Evolutionary conservation across 2,329 filamentous ascomycete species (phyloP), one percentile per base, ranked within the genome.

Genomic region (Orbilia blumenaviensis): DNA sequence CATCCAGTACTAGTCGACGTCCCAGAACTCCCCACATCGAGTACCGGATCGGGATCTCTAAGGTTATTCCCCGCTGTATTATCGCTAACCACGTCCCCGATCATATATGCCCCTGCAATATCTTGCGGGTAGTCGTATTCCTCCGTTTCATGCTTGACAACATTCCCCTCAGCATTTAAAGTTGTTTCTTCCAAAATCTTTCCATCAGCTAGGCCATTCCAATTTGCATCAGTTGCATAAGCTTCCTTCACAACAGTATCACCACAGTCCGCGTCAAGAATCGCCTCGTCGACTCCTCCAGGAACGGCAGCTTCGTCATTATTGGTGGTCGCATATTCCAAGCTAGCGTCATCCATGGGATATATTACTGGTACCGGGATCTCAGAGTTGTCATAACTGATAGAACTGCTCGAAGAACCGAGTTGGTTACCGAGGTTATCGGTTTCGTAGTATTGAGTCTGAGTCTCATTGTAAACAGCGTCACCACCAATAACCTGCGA

Each of bases 201-300:
- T 16, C 63, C 71, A 50, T 75, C 71, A 1, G 63, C 63, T 14
- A 64, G 42, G 1, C 56, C 54, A 23, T 68, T 42, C 2, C 54
- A 44, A 34, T 75, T 34, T 1, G 21, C 25, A 34, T 75, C 71
- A 14, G 46, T 14, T 0, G 29, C 16, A 42, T 67, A 62, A 5
- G 2, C 36, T 21, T 56, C 42, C 3, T 36, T 44, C n/a, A 60
- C 14, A 8, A 38, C 29, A 5, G 34, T 36, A 23, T 32, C 46
- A 25, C 61, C 63, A 23, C 52, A 66, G 1, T 58, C 44, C 9
- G 29, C 52, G 14, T 38, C 52, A 6, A 27, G 12, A 23, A 27
- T 18, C 23, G 29, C 38, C 14, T 42, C 52, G n/a, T 68, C 54
- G n/a, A 38, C 23, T 12, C 16, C 42, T n/a, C 71, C 63, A 6